Percentiles rank a stretch among this genome's conserved stretches.
These are phyloP conservation scores for Didymella pinodella DNA, from an alignment of 2,329 filamentous ascomycete species.

Conservation along the genomic window DNA sequence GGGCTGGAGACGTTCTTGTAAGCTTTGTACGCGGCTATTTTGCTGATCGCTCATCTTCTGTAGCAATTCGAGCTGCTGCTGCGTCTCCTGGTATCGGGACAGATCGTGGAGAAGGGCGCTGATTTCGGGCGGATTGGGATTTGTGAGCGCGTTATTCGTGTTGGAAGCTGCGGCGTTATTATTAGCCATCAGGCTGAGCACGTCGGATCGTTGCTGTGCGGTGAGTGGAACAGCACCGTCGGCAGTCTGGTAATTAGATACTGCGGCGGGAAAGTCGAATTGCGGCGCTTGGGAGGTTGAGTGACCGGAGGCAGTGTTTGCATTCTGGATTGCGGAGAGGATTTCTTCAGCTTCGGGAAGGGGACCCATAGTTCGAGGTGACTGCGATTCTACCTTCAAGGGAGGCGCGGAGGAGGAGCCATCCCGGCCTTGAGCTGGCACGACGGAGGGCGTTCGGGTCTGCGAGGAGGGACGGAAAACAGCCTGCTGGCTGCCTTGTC, in stretches of 20 bases:
- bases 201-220: slow-evolving; percentile 56
- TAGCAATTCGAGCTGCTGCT: slow-evolving; percentile 79
- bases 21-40: slow-evolving; percentile 75
- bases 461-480: slow-evolving; percentile 37
- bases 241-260: slow-evolving; percentile 58
- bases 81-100: slow-evolving; percentile 71
- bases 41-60: slow-evolving; percentile 82
- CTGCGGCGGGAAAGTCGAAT: slow-evolving; percentile 57
- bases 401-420: slow-evolving; percentile 33
- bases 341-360: slow-evolving; percentile 57
- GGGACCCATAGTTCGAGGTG: slow-evolving; percentile 45
- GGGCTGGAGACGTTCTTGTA: slow-evolving; percentile 77
- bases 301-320: slow-evolving; percentile 52
- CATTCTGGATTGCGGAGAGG: slow-evolving; percentile 59
- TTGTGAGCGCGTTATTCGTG: slow-evolving; percentile 65
- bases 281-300: slow-evolving; percentile 43
- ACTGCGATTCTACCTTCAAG: slow-evolving; percentile 53
- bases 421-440: slow-evolving; percentile 21
- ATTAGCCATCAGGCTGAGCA: slow-evolving; percentile 59
- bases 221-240: slow-evolving; percentile 58
- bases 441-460: slow-evolving; percentile 25
- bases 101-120: slow-evolving; percentile 66
- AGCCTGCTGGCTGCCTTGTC: slow-evolving; percentile 31
- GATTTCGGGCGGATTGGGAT: slow-evolving; percentile 63
- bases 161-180: slow-evolving; percentile 53